A percentile compares a stretch with the other conserved stretches of the same genome.
phyloP scores from a whole-genome alignment of 1,284 basidiomycete genomes.

The Ganoderma resinaceum region DNA sequence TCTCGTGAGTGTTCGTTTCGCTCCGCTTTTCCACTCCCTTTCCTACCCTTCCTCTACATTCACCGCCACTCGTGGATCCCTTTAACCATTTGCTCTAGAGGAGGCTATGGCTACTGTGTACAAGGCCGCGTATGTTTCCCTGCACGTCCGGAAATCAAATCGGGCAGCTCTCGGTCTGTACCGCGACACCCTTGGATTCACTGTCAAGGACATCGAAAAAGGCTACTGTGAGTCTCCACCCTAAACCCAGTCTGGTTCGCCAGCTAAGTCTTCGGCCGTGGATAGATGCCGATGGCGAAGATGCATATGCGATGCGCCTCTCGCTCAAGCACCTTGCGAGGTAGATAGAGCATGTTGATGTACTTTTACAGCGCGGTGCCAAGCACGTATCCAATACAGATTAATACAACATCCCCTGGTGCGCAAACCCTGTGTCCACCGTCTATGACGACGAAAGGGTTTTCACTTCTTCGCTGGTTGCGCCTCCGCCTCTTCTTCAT shows the following conservation, averaged over 20 bases:
- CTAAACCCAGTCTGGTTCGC: background rate
- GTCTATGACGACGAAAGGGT: background rate
- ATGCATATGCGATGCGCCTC: slow-evolving; percentile 89
- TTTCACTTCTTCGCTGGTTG: slow-evolving; percentile 8
- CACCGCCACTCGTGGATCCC: background rate
- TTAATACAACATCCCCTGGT: slow-evolving; percentile 21
- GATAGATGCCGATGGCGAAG: slow-evolving; percentile 92
- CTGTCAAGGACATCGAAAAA: slow-evolving; percentile 77
- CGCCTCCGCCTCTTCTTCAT: background rate
- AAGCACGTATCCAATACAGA: slow-evolving; percentile 23
- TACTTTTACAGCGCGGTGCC: slow-evolving; percentile 19
- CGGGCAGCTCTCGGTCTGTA: slow-evolving; percentile 86
- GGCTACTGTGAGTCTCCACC: slow-evolving; percentile 77
- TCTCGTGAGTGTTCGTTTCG: slow-evolving; percentile 67
- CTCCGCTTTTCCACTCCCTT: slow-evolving; percentile 8
- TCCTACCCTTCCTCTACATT: background rate
- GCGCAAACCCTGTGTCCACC: background rate
- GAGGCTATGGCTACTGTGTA: slow-evolving; percentile 89
- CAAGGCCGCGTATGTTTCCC: slow-evolving; percentile 76
- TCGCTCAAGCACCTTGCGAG: slow-evolving; percentile 51
- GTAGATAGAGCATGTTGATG: slow-evolving; percentile 27
- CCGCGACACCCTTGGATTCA: slow-evolving; percentile 84
- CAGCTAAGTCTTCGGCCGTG: background rate
- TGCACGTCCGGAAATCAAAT: slow-evolving; percentile 91
- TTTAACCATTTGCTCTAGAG: slow-evolving; percentile 53